phyloP scores from a whole-genome alignment of 2,329 filamentous ascomycete genomes.

The Apiospora aurea region DNA sequence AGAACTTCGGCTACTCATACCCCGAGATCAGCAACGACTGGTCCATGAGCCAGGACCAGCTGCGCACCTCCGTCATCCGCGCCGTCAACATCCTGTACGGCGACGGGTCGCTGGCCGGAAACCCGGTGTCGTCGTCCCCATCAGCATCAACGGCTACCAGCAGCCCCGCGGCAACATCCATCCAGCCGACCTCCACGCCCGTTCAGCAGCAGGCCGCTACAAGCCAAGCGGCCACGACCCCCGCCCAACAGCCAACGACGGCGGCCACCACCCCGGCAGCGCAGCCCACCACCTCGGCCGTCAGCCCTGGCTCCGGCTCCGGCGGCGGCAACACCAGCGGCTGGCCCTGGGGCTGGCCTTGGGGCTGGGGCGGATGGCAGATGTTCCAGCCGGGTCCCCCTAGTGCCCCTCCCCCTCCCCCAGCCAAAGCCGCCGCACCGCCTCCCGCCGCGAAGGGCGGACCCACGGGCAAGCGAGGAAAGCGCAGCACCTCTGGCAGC shows the following conservation, averaged over 20 bases:
- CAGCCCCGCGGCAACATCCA: not conserved
- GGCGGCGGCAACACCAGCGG: not conserved
- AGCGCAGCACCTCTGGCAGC: not conserved
- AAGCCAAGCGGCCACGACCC: not conserved
- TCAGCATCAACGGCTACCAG: not conserved
- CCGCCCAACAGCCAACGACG: not conserved
- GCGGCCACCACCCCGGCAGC: not conserved
- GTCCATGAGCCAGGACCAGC: conserved; percentile 61
- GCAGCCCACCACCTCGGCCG: not conserved
- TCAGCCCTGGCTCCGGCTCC: not conserved
- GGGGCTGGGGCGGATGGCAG: not conserved
- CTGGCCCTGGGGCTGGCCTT: conserved; percentile 1
- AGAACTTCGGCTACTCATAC: conserved; percentile 51
- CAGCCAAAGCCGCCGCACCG: not conserved
- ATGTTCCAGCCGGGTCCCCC: not conserved
- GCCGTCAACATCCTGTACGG: conserved; percentile 63
- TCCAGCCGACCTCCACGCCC: not conserved
- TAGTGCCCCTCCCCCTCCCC: not conserved
- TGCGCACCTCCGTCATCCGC: conserved; percentile 68
- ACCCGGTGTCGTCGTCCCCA: conserved; percentile 23
- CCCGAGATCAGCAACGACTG: conserved; percentile 50
- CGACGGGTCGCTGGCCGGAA: not conserved
- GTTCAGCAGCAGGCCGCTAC: not conserved
- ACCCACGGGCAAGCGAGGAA: not conserved
- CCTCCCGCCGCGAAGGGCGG: not conserved